Conservation (phyloP, 192 early-diverging fungal species). For the Phlyctochytrium planicorne region DNA sequence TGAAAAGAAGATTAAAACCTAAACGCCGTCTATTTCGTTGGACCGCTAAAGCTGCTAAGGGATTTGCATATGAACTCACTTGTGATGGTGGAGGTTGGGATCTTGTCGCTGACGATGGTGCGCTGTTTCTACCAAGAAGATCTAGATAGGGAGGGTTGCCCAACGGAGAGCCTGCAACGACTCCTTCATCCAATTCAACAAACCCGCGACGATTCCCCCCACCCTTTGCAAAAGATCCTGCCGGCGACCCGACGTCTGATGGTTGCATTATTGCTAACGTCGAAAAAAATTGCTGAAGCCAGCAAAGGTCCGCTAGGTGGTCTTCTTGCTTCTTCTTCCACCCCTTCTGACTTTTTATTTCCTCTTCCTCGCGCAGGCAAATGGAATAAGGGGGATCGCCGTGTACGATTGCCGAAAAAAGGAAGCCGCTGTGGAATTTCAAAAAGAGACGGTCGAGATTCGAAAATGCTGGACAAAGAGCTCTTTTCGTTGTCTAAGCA, state of each 20-base stretch:
- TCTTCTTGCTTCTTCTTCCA: no score
- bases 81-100: background rate
- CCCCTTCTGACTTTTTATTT: background rate
- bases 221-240: background rate
- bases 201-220: conserved; percentile 28
- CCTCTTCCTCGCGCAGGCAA: background rate
- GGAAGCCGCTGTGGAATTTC: background rate
- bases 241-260: background rate
- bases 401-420: background rate
- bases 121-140: background rate
- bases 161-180: conserved; percentile 1
- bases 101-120: background rate
- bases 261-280: no score
- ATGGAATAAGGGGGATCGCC: background rate
- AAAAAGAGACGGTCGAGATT: no score
- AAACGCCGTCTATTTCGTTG: no score
- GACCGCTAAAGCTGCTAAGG: background rate
- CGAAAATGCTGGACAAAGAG: no score
- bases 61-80: no score
- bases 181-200: conserved; percentile 34
- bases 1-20: background rate
- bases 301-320: no score
- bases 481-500: background rate
- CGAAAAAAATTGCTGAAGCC: no score
- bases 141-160: conserved; percentile 1